Evolutionary conservation across 441 rosid genomes (phyloP), one percentile per base, ranked within the genome.

Genomic region (Melastoma candidum): DNA sequence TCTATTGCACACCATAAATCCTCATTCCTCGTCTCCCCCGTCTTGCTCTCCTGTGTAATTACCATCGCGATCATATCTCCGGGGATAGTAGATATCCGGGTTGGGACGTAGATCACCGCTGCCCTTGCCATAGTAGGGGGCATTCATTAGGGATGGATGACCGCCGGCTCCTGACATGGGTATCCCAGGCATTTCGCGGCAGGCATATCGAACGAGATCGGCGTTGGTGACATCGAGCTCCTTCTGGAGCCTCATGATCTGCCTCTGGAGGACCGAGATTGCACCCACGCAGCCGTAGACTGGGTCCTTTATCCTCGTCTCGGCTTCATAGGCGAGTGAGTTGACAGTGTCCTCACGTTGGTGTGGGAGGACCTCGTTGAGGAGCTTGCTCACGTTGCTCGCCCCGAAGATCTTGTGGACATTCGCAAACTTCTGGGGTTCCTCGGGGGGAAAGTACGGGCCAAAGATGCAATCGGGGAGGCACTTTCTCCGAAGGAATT

Each of bases 311-410:
- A 60, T 50, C 50, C 64, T 60, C 22, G 64, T 57, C 64, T 60
- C 64, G 3, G 64, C 64, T 46, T 60, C 64, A 11, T 60, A 60
- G 32, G 64, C 64, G 11, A 60, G 64, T 45, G 64, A 60, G 14
- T 60, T 60, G 57, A 60, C 57, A 0, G 64, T 53, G 46, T 60
- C 64, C 58, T 60, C 64, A 3, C 64, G 52, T 32, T 60, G 64
- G 56, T 60, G 58, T 11, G 64, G 64, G 36, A 52, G 64, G 17
- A 60, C 64, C 46, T 60, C 64, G 12, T 60, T 36, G 17, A 60
- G 64, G 46, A 60, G 57, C 57, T 60, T 60, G 57, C 64, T 60
- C 58, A 60, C 64, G 4, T 60, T 60, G 64, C 64, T 60, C 13
- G 64, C 64, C 51, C 64, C 64, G 2, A 60, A 60, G 14, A 60